These are phyloP conservation scores for Beta vulgaris DNA, from an alignment of 148 eudicot species.

Conservation along the genomic window DNA sequence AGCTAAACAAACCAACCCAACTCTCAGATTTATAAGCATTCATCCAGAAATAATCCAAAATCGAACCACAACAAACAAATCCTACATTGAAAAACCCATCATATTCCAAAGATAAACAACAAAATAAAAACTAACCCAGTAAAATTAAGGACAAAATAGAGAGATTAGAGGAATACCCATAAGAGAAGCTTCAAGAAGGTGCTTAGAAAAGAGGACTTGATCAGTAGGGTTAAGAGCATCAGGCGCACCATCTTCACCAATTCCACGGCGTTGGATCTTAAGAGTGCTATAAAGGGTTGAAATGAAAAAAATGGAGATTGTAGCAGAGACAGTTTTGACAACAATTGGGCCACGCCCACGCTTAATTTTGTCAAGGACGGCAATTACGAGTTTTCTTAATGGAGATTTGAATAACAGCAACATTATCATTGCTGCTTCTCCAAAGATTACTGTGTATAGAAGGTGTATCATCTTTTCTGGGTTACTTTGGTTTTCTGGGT, in stretches of 20 bases:
- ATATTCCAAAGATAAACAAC: background rate
- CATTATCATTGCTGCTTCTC: slow-evolving; percentile 52
- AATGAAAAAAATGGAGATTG: slow-evolving; percentile 51
- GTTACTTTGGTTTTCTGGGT: background rate
- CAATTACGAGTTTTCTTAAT: slow-evolving; percentile 56
- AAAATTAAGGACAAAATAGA: background rate
- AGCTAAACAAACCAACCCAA: too few species aligned
- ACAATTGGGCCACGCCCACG: slow-evolving; percentile 82
- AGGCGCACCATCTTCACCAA: slow-evolving; percentile 42
- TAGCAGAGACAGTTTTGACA: slow-evolving; percentile 59
- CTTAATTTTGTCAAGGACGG: slow-evolving; percentile 57
- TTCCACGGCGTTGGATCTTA: slow-evolving; percentile 45
- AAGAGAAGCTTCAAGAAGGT: slow-evolving; percentile 81
- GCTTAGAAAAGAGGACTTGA: slow-evolving; percentile 58
- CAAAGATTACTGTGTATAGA: slow-evolving; percentile 45
- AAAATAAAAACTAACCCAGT: background rate
- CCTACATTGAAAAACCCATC: background rate
- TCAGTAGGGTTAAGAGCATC: slow-evolving; percentile 66
- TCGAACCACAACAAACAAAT: background rate
- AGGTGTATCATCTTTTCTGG: slow-evolving; percentile 48
- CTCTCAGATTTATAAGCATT: too few species aligned
- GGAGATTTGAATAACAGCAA: slow-evolving; percentile 74
- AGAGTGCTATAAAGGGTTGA: slow-evolving; percentile 43
- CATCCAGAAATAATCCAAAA: background rate
- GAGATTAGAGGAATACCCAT: slow-evolving; percentile 47